Conservation (phyloP, 2,329 filamentous ascomycete species). For the Phymatotrichopsis omnivora region DNA sequence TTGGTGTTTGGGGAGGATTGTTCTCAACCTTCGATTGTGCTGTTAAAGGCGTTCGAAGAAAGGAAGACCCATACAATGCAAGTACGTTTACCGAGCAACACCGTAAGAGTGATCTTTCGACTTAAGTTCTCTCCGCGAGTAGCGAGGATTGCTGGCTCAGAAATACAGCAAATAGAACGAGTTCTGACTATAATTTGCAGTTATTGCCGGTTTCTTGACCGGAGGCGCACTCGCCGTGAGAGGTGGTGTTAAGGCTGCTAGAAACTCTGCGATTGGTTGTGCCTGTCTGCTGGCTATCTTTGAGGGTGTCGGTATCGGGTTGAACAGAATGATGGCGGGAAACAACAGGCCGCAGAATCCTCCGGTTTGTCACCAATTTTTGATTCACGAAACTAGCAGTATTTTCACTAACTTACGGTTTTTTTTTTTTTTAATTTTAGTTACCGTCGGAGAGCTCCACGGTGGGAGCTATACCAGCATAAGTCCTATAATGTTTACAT, state of each 20-base stretch:
- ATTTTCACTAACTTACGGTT: too few species aligned
- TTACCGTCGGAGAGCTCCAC: too few species aligned
- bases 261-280: constrained; percentile 94
- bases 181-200: constrained; percentile 33
- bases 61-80: constrained; percentile 97
- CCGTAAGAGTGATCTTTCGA: too few species aligned
- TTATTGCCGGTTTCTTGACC: constrained; percentile 95
- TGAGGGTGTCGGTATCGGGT: constrained; percentile 91
- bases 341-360: constrained; percentile 47
- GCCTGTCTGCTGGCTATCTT: constrained; percentile 91
- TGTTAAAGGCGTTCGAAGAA: constrained; percentile 85
- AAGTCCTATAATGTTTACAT: too few species aligned
- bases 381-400: too few species aligned
- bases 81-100: constrained; percentile 47
- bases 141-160: too few species aligned
- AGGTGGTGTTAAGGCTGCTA: constrained; percentile 81
- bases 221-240: constrained; percentile 84
- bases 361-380: constrained; percentile 26
- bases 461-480: too few species aligned
- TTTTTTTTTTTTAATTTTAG: too few species aligned
- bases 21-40: constrained; percentile 96
- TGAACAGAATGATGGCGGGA: constrained; percentile 87
- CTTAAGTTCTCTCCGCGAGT: too few species aligned
- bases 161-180: not conserved
- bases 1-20: constrained; percentile 92